Base-by-base conservation (phyloP, 1,139 yeast species). In the Torulaspora globosa region DNA sequence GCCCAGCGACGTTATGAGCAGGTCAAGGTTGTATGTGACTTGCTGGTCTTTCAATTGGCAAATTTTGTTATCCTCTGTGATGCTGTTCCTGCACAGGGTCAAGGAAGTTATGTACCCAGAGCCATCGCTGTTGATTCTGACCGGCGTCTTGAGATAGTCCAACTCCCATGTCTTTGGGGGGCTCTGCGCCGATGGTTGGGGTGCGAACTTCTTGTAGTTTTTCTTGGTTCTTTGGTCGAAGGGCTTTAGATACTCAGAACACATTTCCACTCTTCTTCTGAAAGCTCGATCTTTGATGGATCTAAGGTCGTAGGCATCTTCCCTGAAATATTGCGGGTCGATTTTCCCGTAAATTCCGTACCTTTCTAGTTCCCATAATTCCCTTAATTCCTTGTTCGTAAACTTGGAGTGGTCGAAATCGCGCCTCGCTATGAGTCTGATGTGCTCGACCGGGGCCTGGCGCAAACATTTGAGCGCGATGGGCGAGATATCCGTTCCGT, bases 351-450 rank as follows among this genome's bases (percentile, higher is more conserved):
- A 65, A 2, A 79, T 74, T 1, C 80, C 81, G 31, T 72, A 72
- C 2, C 75, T 70, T 35, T 72, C 74, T 48, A 89, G 70, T 49
- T 81, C 84, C 57, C 90, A 70, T 36, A 92, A 70, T 60, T 92
- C 98, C 56, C 97, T 74, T 15, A 92, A 73, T 65, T 92, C 99
- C 62, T 89, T 92, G 57, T 88, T 90, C 2, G 97, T 84, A 65
- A 90, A 92, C 14, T 96, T 95, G 36, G 95, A 83, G 57, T 86
- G 84, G 37, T 79, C 60, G 23, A 89, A 70, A 1, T 97, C 97
- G 60, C 97, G 74, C 55, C 99, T 76, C 1, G 90, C 98, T 31
- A 87, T 82, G 19, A 94, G 78, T 45, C 77, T 75, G 6, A 92
- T 88, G 11, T 74, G 72, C 52, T 76, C 70, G 10, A 92, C 82